Evolutionary conservation across 164 flowering plant species (phyloP), one percentile per base, ranked within the genome.

Genomic region (Nelumbo lutea): DNA sequence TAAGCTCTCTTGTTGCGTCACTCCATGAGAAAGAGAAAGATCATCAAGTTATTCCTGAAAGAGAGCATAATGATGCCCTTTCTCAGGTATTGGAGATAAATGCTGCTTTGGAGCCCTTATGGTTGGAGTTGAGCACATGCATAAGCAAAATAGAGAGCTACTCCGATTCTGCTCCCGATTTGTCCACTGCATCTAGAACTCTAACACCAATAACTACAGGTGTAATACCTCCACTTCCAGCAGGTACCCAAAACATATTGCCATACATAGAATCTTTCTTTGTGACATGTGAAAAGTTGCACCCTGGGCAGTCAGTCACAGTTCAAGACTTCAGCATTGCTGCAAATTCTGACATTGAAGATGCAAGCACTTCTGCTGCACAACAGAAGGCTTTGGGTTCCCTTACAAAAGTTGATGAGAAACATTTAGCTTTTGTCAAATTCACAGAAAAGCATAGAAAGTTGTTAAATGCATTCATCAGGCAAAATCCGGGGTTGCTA

Each of bases 231-330:
- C 88, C 98, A 2, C 95, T 95, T 71, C 99, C 98, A 42, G 90
- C 95, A 0, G 99, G 98, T 13, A 85, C 91, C 60, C 99, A 95
- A 66, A 95, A 89, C 71, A 83, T 95, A 62, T 77, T 95, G 63
- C 98, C 99, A 2, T 95, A 90, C 65, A 89, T 95, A 46, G 99
- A 95, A 68, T 89, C 97, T 1, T 95, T 95, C 82, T 95, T 95
- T 82, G 97, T 95, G 38, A 83, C 87, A 71, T 90, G 98, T 84
- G 99, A 95, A 80, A 95, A 95, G 83, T 79, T 95, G 60, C 90
- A 85, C 68, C 86, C 94, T 61, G 85, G 79, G 64, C 88, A 82
- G 72, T 71, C 90, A 14, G 86, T 79, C 57, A 53, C 85, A 42
- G 68, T 75, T 66, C 81, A 83, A 42, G 96, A 91, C 60, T 69